Percentiles rank a stretch among this genome's conserved stretches.
These are phyloP conservation scores for Neocucurbitaria cava DNA, from an alignment of 2,329 filamentous ascomycete genomes.

Conservation along the genomic window DNA sequence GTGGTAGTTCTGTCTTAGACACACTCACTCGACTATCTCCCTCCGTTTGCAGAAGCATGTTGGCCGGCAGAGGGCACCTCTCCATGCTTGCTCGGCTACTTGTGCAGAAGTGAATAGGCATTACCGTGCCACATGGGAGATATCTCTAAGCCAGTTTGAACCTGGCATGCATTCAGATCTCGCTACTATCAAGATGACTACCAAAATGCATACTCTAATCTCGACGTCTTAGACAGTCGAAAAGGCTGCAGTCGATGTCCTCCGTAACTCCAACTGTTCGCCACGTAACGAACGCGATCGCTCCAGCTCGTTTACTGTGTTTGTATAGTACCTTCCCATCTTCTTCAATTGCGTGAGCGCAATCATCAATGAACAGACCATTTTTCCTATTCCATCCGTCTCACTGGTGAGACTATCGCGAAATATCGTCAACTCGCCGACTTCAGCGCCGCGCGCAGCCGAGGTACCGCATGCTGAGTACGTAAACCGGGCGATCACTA, in stretches of 20 bases:
- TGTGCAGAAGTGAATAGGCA: not conserved
- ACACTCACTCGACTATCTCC: not conserved
- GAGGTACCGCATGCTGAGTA: constrained; percentile 34
- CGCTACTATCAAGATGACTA: not conserved
- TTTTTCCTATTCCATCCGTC: constrained; percentile 31
- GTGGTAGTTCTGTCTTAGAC: not conserved
- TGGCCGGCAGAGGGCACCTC: no score
- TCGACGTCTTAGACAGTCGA: not conserved
- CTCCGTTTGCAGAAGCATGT: constrained; percentile 1
- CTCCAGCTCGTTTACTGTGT: constrained; percentile 10
- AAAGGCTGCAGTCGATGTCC: constrained; percentile 19
- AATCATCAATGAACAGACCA: constrained; percentile 38
- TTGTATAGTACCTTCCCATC: constrained; percentile 36
- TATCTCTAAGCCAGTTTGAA: not conserved
- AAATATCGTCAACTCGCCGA: constrained; percentile 37
- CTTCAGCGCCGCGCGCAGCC: constrained; percentile 36
- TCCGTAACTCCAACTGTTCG: constrained; percentile 11
- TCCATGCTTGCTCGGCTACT: no score
- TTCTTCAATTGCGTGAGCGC: constrained; percentile 35
- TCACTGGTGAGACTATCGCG: constrained; percentile 30
- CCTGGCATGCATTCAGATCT: not conserved
- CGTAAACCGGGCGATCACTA: constrained; percentile 40
- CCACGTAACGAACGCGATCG: constrained; percentile 15
- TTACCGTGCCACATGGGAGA: not conserved
- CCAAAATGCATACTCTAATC: not conserved